Evolutionary conservation across 768 basidiomycete species (phyloP).

Genomic region (Lactarius tabidus): DNA sequence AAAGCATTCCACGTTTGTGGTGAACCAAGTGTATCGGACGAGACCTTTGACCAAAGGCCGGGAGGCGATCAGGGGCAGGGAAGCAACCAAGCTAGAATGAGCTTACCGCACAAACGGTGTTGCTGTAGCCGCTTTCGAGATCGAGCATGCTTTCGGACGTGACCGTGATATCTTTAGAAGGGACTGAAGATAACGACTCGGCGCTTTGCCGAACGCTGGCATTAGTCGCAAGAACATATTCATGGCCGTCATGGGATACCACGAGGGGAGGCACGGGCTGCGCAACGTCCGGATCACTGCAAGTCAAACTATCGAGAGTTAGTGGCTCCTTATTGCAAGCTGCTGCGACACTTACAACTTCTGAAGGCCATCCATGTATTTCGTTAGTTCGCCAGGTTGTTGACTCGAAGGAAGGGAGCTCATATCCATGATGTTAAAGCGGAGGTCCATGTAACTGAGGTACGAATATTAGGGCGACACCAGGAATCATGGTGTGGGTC

Average conservation of each 20-base stretch:
- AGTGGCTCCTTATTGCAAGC: constrained; percentile 8
- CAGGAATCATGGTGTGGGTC: not conserved
- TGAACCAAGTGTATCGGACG: constrained; percentile 37
- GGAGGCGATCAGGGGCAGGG: constrained; percentile 9
- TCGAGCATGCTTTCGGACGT: constrained; percentile 50
- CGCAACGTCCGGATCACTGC: constrained; percentile 27
- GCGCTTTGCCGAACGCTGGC: constrained; percentile 46
- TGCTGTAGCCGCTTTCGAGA: constrained; percentile 50
- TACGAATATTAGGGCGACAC: not conserved
- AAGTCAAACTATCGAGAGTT: constrained; percentile 35
- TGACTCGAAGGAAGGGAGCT: constrained; percentile 29
- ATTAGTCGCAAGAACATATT: constrained; percentile 46
- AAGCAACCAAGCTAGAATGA: not conserved
- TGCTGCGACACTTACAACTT: constrained; percentile 39
- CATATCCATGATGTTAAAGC: constrained; percentile 41
- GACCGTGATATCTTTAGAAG: constrained; percentile 23
- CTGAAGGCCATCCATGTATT: constrained; percentile 40
- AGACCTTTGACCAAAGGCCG: constrained; percentile 38
- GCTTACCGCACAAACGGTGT: constrained; percentile 52
- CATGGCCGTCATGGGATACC: constrained; percentile 35
- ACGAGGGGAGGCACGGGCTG: constrained; percentile 49
- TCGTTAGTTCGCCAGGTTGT: constrained; percentile 41
- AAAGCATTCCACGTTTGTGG: constrained; percentile 45
- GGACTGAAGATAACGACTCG: constrained; percentile 28
- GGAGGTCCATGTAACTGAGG: constrained; percentile 44